These are phyloP conservation scores for Xylariales sp. DNA, from an alignment of 2,329 filamentous ascomycete species.

Conservation along the genomic window DNA sequence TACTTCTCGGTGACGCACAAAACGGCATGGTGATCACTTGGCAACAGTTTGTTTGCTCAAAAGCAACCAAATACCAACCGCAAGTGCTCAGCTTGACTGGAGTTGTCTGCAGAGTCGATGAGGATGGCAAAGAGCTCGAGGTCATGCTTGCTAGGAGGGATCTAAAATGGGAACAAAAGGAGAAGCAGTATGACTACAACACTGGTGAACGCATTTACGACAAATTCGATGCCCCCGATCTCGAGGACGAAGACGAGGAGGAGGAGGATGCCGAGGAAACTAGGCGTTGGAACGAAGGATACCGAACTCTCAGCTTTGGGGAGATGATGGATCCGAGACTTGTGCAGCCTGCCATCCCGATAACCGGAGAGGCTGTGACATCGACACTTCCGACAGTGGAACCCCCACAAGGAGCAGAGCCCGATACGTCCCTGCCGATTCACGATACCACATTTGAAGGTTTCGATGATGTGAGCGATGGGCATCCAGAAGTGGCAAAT, in stretches of 20 bases:
- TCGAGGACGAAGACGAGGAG: constrained; percentile 55
- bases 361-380: too few relatives aligned
- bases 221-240: constrained; percentile 70
- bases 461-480: background rate
- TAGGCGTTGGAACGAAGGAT: constrained; percentile 36
- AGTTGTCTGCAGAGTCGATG: constrained; percentile 52
- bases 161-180: constrained; percentile 47
- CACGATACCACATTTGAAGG: constrained; percentile 7
- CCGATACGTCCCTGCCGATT: too few relatives aligned
- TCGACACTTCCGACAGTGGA: too few relatives aligned
- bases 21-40: constrained; percentile 65
- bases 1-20: constrained; percentile 44
- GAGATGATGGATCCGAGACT: constrained; percentile 68
- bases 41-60: constrained; percentile 59
- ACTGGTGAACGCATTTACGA: constrained; percentile 71
- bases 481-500: too few relatives aligned
- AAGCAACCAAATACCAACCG: constrained; percentile 63
- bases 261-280: constrained; percentile 44
- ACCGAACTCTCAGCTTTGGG: constrained; percentile 52
- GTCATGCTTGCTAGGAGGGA: constrained; percentile 69
- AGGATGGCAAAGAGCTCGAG: constrained; percentile 46
- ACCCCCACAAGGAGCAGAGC: too few relatives aligned
- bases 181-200: constrained; percentile 58
- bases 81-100: constrained; percentile 62
- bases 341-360: constrained; percentile 39